phyloP scores from a whole-genome alignment of 805 yeast species.

The Saccharomycopsis guyanensis region DNA sequence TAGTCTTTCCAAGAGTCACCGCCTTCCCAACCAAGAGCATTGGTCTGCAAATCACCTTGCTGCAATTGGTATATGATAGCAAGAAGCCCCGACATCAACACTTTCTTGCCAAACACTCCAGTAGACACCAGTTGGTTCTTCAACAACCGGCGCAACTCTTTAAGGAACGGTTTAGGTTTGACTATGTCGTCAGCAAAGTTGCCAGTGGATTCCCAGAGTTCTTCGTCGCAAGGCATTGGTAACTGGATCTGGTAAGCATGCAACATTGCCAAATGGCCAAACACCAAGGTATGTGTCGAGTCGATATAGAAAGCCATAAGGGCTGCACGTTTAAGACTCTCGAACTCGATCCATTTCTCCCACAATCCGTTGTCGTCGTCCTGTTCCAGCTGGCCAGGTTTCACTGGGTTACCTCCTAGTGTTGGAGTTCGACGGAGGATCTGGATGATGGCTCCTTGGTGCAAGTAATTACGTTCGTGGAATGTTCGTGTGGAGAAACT shows the following conservation, averaged over 20 bases:
- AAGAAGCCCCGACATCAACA: conserved; percentile 57
- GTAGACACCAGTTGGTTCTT: conserved; percentile 10
- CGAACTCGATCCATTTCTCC: conserved; percentile 72
- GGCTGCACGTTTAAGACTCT: conserved; percentile 69
- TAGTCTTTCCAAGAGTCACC: conserved; percentile 54
- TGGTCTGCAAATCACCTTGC: conserved; percentile 60
- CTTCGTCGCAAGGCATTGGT: conserved; percentile 57
- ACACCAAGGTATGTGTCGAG: conserved; percentile 68
- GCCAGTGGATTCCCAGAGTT: conserved; percentile 40
- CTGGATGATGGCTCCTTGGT: conserved; percentile 83
- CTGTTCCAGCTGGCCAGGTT: conserved; percentile 21
- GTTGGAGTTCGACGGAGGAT: conserved; percentile 68
- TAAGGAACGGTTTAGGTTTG: conserved; percentile 15
- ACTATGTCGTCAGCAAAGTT: conserved; percentile 24
- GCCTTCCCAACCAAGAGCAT: conserved; percentile 34
- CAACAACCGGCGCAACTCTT: conserved; percentile 17
- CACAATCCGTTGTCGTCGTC: conserved; percentile 29
- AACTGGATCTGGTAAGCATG: conserved; percentile 53
- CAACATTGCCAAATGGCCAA: conserved; percentile 59
- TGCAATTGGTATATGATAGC: conserved; percentile 67
- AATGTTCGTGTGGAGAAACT: conserved; percentile 56
- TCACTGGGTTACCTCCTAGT: conserved; percentile 57
- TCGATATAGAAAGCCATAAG: conserved; percentile 78
- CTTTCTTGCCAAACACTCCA: conserved; percentile 49
- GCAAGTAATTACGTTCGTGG: conserved; percentile 79